Base-by-base conservation (phyloP, 805 yeast genomes). In the Spathaspora passalidarum region DNA sequence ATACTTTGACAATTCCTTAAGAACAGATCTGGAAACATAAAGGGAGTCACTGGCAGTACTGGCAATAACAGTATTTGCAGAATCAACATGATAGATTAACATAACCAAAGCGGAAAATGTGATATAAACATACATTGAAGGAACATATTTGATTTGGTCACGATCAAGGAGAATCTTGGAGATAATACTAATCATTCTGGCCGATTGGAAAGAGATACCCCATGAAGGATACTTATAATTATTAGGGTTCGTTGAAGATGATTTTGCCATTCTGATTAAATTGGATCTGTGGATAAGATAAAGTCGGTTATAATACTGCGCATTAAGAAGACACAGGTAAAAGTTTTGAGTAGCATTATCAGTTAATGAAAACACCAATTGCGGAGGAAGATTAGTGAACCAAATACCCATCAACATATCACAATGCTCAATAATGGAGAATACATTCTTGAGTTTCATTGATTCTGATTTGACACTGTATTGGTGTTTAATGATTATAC, bases 141-240 rank as follows among this genome's bases (percentile, higher is more conserved):
- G 84, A 48, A 80, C 75, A 51, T 70, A 73, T 44, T 63, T 65
- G 44, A 82, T 59, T 52, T 79, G 79, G 44, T 73, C 72, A 36
- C 74, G 70, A 38, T 74, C 77, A 34, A 73, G 54, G 47, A 86
- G 53, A 47, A 78, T 81, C 41, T 81, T 81, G 22, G 80, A 73
- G 45, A 87, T 81, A 37, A 78, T 71, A 4, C 86, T 76, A 50
- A 86, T 81, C 80, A 84, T 81, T 55, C 87, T 79, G 1, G 94
- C 89, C 1, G 91, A 87, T 61, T 84, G 88, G 70, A 85, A 86
- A 2, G 89, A 86, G 47, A 86, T 84, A 8, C 90, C 88, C 84
- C 88, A 81, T n/a, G 86, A 79, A 5, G 88, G 88, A 58, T 81
- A 82, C 53, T 59, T 72, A 65, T 65, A 73, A 56, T 69, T 73